Evolutionary conservation across 2,329 filamentous ascomycete species (phyloP), one percentile per base, ranked within the genome.

Genomic region (Penicillium crustosum): DNA sequence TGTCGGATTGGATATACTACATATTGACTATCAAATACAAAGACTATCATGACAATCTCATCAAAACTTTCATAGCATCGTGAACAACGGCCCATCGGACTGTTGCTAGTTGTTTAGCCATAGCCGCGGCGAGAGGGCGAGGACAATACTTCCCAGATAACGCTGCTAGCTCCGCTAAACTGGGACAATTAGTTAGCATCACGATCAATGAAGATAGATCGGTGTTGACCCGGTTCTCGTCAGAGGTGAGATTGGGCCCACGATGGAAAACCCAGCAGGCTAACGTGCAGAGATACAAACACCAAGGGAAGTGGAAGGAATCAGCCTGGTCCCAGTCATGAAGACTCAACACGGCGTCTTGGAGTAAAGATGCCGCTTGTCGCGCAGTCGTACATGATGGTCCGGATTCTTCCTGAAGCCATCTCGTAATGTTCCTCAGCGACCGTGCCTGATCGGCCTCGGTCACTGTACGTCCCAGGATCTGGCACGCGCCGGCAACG

Each of bases 71-170:
- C 73, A 86, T 84, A 0, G 82, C 84, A 64, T 85, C 82, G 61
- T 86, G 83, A 5, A 87, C 81, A 4, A 87, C 83, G 0, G 83
- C 83, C 85, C 85, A 87, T 51, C 85, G 67, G 1, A 86, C 80
- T 55, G 81, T 84, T 12, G 80, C 80, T 61, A 87, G 64, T 36
- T 80, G 78, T 63, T 81, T 79, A 2, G 81, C 82, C 71, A 87
- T 84, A 0, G 82, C 78, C 58, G 80, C 80, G 0, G 82, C 81
- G 45, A 87, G 59, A 0, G 82, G 83, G 19, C 78, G 79, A 0
- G 80, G 84, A 1, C 79, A 75, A 50, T 78, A 79, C 54, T 79
- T 79, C 0, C 81, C 80, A 17, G 77, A 71, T 27, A 71, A 50
- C 9, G 63, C 66, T 53, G 65, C 69, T 62, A 77, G 57, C 19